Evolutionary conservation across 768 basidiomycete genomes (phyloP), one percentile per base, ranked within the genome.

Genomic region (Rhodotorula taiwanensis): DNA sequence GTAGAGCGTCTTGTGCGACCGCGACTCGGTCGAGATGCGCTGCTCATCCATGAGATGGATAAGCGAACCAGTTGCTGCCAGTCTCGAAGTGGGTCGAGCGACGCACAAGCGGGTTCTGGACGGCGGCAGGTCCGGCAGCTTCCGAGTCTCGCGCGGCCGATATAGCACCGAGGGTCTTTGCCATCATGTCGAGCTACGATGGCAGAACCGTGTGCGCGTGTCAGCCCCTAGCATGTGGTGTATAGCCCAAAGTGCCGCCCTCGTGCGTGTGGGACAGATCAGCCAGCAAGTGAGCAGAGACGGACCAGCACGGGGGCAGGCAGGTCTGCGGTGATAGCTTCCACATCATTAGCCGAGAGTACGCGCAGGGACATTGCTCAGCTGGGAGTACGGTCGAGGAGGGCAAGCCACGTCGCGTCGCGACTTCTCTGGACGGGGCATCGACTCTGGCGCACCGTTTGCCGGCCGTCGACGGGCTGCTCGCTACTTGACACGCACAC

Each of bases 91-190:
- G 27, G 27, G 52, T 27, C 1, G 31, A 36, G 49, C 25, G 42
- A 47, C 63, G 52, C 2, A 59, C 63, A 2, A 55, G 56, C 0
- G 67, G 67, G 52, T 69, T 69, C 41, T 69, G 67, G 11, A 69
- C 57, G 3, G 55, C 27, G 7, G 59, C 31, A 0, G 25, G 31
- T 0, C 25, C 28, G 2, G n/a, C n/a, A n/a, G n/a, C n/a, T 10
- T 31, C n/a, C 1, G 31, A 10, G 7, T 23, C 42, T 0, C 31
- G 2, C 31, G 39, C 20, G 27, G 25, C 39, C 2, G 63, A 52
- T 25, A 69, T 43, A 43, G 60, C 63, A 13, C 33, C 27, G 60
- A 69, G 61, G 15, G 67, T 62, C 28, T 55, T 33, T 1, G 36
- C 67, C 28, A 69, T 49, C 63, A 69, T 59, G 15, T 25, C 30